phyloP scores from a whole-genome alignment of 441 rosid genomes.

The Syzygium syzygioides region DNA sequence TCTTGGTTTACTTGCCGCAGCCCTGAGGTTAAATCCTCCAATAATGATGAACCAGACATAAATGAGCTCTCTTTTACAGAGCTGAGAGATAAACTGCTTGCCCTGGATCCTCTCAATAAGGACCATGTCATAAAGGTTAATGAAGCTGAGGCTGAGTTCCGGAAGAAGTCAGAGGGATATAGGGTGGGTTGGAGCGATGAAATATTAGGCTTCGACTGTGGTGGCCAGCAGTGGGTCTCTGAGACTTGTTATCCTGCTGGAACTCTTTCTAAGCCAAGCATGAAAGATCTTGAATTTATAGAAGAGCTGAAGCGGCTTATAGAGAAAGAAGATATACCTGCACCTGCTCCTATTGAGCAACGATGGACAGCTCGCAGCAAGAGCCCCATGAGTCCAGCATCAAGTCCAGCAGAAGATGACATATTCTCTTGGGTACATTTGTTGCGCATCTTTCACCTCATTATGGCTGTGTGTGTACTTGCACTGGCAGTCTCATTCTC shows the following conservation, averaged over 20 bases:
- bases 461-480: background rate
- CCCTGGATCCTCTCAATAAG: slow-evolving; percentile 88
- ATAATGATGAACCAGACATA: slow-evolving; percentile 41
- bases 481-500: background rate
- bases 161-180: slow-evolving; percentile 95
- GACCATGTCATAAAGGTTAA: slow-evolving; percentile 71
- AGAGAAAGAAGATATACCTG: slow-evolving; percentile 71
- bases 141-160: slow-evolving; percentile 89
- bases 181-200: slow-evolving; percentile 98
- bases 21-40: slow-evolving; percentile 36
- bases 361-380: slow-evolving; percentile 88
- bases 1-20: slow-evolving; percentile 35
- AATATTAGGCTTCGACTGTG: slow-evolving; percentile 94
- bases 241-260: slow-evolving; percentile 96
- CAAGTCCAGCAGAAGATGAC: slow-evolving; percentile 63
- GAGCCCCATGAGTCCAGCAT: slow-evolving; percentile 89
- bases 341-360: slow-evolving; percentile 92
- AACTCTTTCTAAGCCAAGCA: slow-evolving; percentile 74
- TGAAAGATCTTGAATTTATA: slow-evolving; percentile 91
- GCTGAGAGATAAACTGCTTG: slow-evolving; percentile 81
- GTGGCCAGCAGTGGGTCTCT: slow-evolving; percentile 99
- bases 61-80: slow-evolving; percentile 77
- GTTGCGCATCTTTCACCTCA: background rate
- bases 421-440: slow-evolving; percentile 84
- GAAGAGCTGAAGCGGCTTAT: slow-evolving; percentile 76